phyloP scores from a whole-genome alignment of 2,329 filamentous ascomycete species.

The Penicillium sp. region DNA sequence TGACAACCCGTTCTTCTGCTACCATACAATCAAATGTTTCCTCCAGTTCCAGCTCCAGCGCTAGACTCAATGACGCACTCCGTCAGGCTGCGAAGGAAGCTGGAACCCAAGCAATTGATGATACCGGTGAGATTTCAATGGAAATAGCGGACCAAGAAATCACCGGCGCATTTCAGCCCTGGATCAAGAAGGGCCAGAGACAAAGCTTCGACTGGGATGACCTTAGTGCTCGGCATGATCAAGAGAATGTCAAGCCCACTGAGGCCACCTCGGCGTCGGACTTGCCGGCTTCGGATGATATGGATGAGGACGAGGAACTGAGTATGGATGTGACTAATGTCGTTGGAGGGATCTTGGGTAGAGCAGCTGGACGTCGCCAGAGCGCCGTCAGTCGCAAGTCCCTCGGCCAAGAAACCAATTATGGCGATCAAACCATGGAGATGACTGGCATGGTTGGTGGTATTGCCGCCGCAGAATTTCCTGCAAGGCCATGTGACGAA shows the following conservation, averaged over 20 bases:
- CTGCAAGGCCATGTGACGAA: constrained; percentile 34
- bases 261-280: constrained; percentile 18
- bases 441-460: constrained; percentile 51
- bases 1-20: constrained; percentile 68
- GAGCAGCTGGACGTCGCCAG: constrained; percentile 38
- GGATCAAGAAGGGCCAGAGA: constrained; percentile 50
- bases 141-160: constrained; percentile 69
- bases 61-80: constrained; percentile 75
- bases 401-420: constrained; percentile 49
- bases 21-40: constrained; percentile 61
- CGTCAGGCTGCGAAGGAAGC: constrained; percentile 75
- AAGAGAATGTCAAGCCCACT: constrained; percentile 50
- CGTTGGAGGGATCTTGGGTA: constrained; percentile 75
- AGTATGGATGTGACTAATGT: constrained; percentile 93
- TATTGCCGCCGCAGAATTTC: constrained; percentile 35
- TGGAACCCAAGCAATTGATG: constrained; percentile 69
- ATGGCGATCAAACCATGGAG: constrained; percentile 53
- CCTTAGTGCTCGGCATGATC: constrained; percentile 47
- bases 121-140: constrained; percentile 73
- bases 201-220: constrained; percentile 49
- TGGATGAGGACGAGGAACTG: constrained; percentile 67
- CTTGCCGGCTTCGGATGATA: constrained; percentile 40
- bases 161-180: constrained; percentile 54
- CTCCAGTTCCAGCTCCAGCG: constrained; percentile 67
- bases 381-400: constrained; percentile 50